Base-by-base conservation (phyloP, 2,329 filamentous ascomycete species). In the Ophiostoma piceae region DNA sequence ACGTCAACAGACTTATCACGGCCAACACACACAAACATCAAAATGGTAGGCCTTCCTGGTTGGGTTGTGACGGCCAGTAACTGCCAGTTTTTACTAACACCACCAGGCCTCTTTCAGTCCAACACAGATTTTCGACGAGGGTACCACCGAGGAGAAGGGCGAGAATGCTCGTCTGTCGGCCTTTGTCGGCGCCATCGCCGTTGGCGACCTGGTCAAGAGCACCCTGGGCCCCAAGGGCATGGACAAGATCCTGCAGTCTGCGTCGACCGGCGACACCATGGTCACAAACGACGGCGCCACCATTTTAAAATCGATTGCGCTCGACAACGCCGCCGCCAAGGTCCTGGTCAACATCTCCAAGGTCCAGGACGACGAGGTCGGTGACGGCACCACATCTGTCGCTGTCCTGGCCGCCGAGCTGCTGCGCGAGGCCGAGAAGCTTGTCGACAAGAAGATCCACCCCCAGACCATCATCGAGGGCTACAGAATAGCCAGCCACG, bases 401-500 rank as follows among this genome's bases (percentile, higher is more conserved):
- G 90, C 95, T 62, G 95, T 99, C 19, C 84, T 99, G 73, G 94
- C 95, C 54, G 95, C 95, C 71, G 95, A 99, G 83, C 87, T 99
- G 71, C 85, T 99, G 74, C 90, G 95, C 73, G 95, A 99, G 82
- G 95, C 95, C 66, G 95, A 99, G 84, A 94, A 96, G 83, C 87
- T 99, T 67, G 92, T 99, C 75, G 92, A 96, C 83, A 93, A 94
- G 84, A 98, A 98, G 84, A 97, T 99, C 76, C 95, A 99, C 81
- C 95, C 95, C 68, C 95, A 99, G 85, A 98, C 95, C 68, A 99
- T 99, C 80, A 99, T 99, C 77, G 95, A 99, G 78, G 95, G 95
- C 68, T 99, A 96, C 85, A 88, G 95, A 83, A 96, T 99, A 91
- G 95, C 95, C 68, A 96, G 92, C 80, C 85, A 88, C 68, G 94